Conservation (phyloP, 176 grass and related monocot genomes). For the Chloris gayana region DNA sequence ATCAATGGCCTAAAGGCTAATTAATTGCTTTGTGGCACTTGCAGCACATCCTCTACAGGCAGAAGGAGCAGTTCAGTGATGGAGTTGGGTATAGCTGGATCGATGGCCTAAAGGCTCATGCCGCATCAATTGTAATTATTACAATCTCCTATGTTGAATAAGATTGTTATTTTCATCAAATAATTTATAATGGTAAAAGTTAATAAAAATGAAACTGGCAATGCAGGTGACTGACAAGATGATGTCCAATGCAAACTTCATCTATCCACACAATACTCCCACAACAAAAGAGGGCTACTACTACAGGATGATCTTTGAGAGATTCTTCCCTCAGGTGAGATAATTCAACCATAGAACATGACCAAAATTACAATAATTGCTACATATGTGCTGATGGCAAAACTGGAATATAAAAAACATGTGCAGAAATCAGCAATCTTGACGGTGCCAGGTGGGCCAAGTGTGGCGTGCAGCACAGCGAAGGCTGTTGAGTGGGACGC, state of each 20-base stretch:
- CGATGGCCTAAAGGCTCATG: constrained; percentile 77
- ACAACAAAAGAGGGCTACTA: constrained; percentile 82
- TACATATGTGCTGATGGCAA: not conserved
- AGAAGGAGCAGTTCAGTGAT: constrained; percentile 96
- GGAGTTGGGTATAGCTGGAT: constrained; percentile 93
- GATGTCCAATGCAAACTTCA: constrained; percentile 63
- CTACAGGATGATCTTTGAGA: constrained; percentile 95
- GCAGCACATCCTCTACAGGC: constrained; percentile 85
- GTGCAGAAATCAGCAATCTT: constrained; percentile 62
- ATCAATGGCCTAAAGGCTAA: too few relatives aligned
- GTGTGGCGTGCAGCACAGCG: constrained; percentile 80
- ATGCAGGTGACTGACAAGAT: constrained; percentile 68
- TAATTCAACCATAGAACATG: not conserved
- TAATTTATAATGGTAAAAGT: not conserved
- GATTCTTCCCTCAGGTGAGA: constrained; percentile 72
- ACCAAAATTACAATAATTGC: not conserved
- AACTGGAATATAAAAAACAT: not conserved
- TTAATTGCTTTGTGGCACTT: not conserved
- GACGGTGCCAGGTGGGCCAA: constrained; percentile 65
- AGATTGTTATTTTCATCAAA: not conserved
- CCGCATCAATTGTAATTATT: constrained; percentile 46
- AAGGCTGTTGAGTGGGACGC: constrained; percentile 62
- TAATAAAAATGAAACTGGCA: not conserved
- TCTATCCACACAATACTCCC: constrained; percentile 62
- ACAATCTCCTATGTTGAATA: not conserved